Evolutionary conservation across 768 basidiomycete genomes (phyloP).

Genomic region (Rhodocollybia butyracea): DNA sequence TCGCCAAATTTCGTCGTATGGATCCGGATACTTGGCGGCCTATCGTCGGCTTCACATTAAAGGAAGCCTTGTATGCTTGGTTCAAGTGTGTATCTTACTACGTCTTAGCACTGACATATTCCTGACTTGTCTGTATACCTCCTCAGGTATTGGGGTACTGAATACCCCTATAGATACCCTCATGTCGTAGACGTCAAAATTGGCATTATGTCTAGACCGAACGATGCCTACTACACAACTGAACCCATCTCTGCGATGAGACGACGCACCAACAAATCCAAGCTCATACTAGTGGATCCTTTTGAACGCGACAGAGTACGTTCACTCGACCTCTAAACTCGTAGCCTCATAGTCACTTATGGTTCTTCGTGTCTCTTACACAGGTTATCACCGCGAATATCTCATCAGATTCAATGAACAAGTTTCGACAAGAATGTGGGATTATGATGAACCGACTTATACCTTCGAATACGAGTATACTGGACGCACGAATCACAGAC

Average conservation of each 20-base stretch:
- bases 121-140: background rate
- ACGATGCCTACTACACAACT: background rate
- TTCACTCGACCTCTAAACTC: too few relatives aligned
- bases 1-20: background rate
- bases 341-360: too few relatives aligned
- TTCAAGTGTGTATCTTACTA: background rate
- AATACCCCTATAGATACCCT: background rate
- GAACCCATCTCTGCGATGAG: background rate
- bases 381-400: too few relatives aligned
- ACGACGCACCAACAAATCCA: background rate
- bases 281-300: background rate
- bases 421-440: too few relatives aligned
- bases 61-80: background rate
- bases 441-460: too few relatives aligned
- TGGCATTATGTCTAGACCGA: background rate
- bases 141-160: slow-evolving; percentile 1
- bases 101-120: background rate
- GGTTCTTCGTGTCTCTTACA: too few relatives aligned
- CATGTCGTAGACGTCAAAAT: background rate
- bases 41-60: background rate
- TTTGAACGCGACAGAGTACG: background rate
- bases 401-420: too few relatives aligned
- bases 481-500: too few relatives aligned
- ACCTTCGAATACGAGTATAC: too few relatives aligned
- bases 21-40: background rate